Conservation (phyloP, 306 rosid genomes). For the Quercus gilva region DNA sequence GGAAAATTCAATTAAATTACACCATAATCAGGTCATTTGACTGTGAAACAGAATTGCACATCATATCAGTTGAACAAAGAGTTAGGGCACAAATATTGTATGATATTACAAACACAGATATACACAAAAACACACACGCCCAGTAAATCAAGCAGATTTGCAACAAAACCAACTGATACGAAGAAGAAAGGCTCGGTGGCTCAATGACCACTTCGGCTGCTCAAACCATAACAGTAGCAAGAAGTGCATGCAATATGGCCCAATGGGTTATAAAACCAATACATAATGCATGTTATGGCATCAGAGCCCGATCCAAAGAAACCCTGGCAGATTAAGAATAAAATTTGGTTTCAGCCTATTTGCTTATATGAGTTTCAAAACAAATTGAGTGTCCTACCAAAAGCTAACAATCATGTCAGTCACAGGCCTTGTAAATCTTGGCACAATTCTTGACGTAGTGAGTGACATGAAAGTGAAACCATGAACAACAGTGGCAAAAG, state of each 20-base stretch:
- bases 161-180: conserved; percentile 9
- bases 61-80: background rate
- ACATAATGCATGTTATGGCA: conserved; percentile 80
- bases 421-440: conserved; percentile 82
- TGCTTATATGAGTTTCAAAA: background rate
- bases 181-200: conserved; percentile 8
- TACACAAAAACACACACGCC: background rate
- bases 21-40: background rate
- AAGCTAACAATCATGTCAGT: conserved; percentile 87
- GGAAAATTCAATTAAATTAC: too few relatives aligned
- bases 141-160: background rate
- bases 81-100: background rate
- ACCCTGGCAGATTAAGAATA: conserved; percentile 56
- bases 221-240: conserved; percentile 76
- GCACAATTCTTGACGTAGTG: conserved; percentile 74
- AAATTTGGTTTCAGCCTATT: conserved; percentile 16
- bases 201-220: conserved; percentile 28
- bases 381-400: conserved; percentile 48
- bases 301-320: conserved; percentile 88
- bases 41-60: background rate
- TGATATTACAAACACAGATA: background rate
- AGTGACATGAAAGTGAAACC: conserved; percentile 80
- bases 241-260: conserved; percentile 82
- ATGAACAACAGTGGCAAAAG: conserved; percentile 52
- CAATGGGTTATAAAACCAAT: conserved; percentile 81